phyloP scores from a whole-genome alignment of 2,329 filamentous ascomycete genomes.

The Drechmeria coniospora region DNA sequence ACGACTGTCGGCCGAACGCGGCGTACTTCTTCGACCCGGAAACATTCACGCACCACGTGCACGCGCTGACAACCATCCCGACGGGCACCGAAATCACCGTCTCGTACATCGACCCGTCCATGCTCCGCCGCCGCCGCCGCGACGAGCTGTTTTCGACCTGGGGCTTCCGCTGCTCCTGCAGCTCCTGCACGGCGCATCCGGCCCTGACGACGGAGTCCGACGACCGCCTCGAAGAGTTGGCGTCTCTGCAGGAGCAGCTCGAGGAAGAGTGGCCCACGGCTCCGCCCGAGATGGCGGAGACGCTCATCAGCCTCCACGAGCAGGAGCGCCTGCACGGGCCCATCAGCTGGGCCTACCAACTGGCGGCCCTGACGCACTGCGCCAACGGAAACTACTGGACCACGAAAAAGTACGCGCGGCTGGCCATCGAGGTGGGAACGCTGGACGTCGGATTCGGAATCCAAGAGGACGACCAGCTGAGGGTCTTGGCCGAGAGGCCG shows the following conservation, averaged over 20 bases:
- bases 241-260: neutral
- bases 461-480: too few species aligned
- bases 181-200: conserved; percentile 17
- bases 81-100: conserved; percentile 28
- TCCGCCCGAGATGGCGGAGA: conserved; percentile 21
- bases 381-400: conserved; percentile 22
- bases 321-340: conserved; percentile 22
- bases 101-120: conserved; percentile 23
- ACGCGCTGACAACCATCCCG: conserved; percentile 22
- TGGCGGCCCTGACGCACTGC: conserved; percentile 24
- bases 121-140: conserved; percentile 10
- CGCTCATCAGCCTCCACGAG: conserved; percentile 22
- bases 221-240: conserved; percentile 20
- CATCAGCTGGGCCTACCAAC: conserved; percentile 19
- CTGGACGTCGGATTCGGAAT: too few species aligned
- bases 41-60: conserved; percentile 22
- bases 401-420: conserved; percentile 20
- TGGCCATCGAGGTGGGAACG: conserved; percentile 22
- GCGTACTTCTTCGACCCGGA: conserved; percentile 25
- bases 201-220: conserved; percentile 18
- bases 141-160: conserved; percentile 16
- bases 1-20: conserved; percentile 28
- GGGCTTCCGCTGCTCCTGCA: conserved; percentile 26
- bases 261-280: conserved; percentile 1
- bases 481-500: too few species aligned